Percentiles rank a stretch among this genome's conserved stretches.
Conservation (phyloP, 306 rosid genomes). For the Prunus fruticosa region DNA sequence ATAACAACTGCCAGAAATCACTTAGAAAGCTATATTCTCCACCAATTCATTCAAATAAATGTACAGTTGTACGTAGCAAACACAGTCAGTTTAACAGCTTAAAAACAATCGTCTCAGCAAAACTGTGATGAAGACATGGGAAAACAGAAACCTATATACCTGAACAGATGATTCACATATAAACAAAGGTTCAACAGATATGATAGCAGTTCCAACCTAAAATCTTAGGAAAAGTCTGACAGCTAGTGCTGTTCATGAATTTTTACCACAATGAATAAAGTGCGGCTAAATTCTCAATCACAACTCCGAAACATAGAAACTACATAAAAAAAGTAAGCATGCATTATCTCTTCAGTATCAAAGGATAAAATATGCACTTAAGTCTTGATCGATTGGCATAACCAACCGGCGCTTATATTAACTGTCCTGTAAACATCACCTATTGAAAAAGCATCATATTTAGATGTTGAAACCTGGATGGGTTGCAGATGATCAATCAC, state of each 20-base stretch:
- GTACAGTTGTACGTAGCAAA: neutral
- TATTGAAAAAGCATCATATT: conserved; percentile 12
- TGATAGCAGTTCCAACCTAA: neutral
- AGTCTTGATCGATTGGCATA: neutral
- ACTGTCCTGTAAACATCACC: neutral
- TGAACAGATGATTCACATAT: neutral
- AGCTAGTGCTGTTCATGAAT: neutral
- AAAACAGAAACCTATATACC: neutral
- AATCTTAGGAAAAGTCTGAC: neutral
- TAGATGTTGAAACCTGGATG: conserved; percentile 64
- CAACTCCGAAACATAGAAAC: neutral
- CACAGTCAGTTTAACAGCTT: neutral
- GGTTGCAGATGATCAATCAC: conserved; percentile 84
- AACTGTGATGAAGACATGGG: neutral
- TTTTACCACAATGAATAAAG: neutral
- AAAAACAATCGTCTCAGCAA: neutral
- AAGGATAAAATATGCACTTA: neutral
- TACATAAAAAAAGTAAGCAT: neutral
- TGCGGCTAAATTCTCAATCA: neutral
- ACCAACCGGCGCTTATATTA: neutral
- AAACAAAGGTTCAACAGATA: neutral
- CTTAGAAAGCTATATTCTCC: neutral
- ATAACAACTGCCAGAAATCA: conserved; percentile 1
- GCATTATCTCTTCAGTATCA: neutral
- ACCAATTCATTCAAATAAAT: neutral